phyloP scores from a whole-genome alignment of 352 stramenopile genomes.

The Globisporangium nagaii region DNA sequence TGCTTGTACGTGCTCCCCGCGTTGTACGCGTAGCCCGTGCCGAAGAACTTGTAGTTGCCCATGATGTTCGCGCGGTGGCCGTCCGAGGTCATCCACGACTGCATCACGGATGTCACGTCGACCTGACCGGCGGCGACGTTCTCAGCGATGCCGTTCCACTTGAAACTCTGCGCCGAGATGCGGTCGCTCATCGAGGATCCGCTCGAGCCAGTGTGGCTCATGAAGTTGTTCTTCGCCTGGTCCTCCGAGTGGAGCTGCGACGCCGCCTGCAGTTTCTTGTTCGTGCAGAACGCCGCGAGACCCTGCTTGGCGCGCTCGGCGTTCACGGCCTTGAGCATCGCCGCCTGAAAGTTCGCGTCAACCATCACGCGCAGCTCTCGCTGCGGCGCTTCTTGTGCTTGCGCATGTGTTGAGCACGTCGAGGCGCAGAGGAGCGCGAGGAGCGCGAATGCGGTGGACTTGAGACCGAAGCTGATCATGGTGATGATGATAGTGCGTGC shows the following conservation, averaged over 20 bases:
- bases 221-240: conserved; percentile 21
- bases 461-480: conserved; percentile 4
- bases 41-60: conserved; percentile 24
- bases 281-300: conserved; percentile 13
- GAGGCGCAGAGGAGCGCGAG: background rate
- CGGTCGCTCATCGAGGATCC: conserved; percentile 15
- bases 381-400: background rate
- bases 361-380: conserved; percentile 1
- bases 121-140: conserved; percentile 19
- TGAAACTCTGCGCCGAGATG: conserved; percentile 18
- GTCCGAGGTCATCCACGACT: conserved; percentile 14
- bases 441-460: conserved; percentile 3
- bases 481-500: background rate
- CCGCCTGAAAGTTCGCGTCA: conserved; percentile 7
- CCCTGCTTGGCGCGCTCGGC: conserved; percentile 10
- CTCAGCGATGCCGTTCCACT: conserved; percentile 13
- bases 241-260: conserved; percentile 27
- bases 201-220: conserved; percentile 26
- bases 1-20: conserved; percentile 20
- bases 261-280: conserved; percentile 27
- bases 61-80: conserved; percentile 19
- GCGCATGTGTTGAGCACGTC: background rate
- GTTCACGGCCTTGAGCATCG: conserved; percentile 20
- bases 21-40: conserved; percentile 45
- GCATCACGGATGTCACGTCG: conserved; percentile 12